Conservation (phyloP, 2,329 filamentous ascomycete species). For the Mycosphaerelloides madeirae region DNA sequence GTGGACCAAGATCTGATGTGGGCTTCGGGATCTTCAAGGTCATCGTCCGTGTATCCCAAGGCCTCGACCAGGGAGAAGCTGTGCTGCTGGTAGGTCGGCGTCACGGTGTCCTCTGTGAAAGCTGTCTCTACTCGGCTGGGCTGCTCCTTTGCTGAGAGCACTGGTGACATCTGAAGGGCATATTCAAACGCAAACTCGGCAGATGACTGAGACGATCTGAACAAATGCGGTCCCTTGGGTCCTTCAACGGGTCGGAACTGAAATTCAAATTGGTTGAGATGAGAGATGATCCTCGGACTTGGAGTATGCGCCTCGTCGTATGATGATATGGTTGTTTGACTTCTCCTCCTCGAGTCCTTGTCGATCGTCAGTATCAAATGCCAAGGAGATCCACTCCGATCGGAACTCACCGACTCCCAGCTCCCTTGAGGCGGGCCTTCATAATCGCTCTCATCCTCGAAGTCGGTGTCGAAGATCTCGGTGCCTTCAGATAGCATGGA, state of each 20-base stretch:
- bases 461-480: conserved; percentile 73
- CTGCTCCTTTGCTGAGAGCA: conserved; percentile 59
- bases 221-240: conserved; percentile 80
- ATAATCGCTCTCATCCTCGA: conserved; percentile 61
- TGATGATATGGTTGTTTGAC: conserved; percentile 81
- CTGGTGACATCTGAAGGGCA: conserved; percentile 65
- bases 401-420: conserved; percentile 62
- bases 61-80: conserved; percentile 29
- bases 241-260: conserved; percentile 68
- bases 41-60: conserved; percentile 7
- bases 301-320: conserved; percentile 81
- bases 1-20: conserved; percentile 63
- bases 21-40: conserved; percentile 15
- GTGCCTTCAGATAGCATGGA: conserved; percentile 61
- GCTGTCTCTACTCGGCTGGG: conserved; percentile 40
- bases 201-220: conserved; percentile 65
- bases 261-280: conserved; percentile 57
- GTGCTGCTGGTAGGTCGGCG: conserved; percentile 20
- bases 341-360: conserved; percentile 57
- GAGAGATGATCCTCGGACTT: conserved; percentile 53
- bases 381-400: not conserved
- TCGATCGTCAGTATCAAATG: conserved; percentile 21
- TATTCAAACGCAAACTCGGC: conserved; percentile 48
- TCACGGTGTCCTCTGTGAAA: conserved; percentile 35
- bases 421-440: conserved; percentile 54